These are phyloP conservation scores for Hemisphaericaspora nanyangensis DNA, from an alignment of 805 yeast genomes.

Conservation along the genomic window DNA sequence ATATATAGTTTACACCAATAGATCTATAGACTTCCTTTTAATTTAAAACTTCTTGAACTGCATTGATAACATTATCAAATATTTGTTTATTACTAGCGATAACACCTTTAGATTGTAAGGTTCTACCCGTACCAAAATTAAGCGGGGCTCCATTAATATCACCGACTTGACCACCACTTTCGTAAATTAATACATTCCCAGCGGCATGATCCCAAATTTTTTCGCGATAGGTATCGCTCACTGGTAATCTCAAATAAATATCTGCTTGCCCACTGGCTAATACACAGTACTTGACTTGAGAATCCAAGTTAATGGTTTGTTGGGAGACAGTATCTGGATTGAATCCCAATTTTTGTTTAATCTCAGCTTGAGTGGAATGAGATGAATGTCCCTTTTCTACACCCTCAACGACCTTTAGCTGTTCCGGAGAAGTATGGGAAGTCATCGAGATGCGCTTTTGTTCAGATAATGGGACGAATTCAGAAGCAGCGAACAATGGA, in stretches of 20 bases:
- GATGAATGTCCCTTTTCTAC: conserved; percentile 95
- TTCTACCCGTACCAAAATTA: conserved; percentile 84
- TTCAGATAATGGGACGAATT: conserved; percentile 30
- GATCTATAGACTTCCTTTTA: conserved; percentile 1
- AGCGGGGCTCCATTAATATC: conserved; percentile 74
- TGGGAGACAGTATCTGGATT: conserved; percentile 49
- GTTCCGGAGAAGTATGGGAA: conserved; percentile 39
- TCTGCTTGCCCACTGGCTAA: conserved; percentile 91
- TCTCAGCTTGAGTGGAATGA: conserved; percentile 76
- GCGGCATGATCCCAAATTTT: conserved; percentile 99
- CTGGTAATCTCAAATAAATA: conserved; percentile 84
- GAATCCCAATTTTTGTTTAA: conserved; percentile 56
- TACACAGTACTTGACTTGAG: conserved; percentile 94
- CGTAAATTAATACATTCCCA: conserved; percentile 80
- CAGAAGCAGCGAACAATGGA: conserved; percentile 30
- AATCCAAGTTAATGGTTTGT: conserved; percentile 77
- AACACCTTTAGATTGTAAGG: conserved; percentile 82
- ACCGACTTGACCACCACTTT: conserved; percentile 88
- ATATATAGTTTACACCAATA: too few relatives aligned
- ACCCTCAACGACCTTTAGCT: conserved; percentile 78
- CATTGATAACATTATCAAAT: conserved; percentile 47
- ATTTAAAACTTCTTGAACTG: conserved; percentile 34
- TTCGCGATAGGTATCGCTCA: conserved; percentile 71
- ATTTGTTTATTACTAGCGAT: conserved; percentile 66
- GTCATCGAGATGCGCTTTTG: conserved; percentile 50